phyloP scores from a whole-genome alignment of 2,329 filamentous ascomycete species.

The Stachybotrys elegans region DNA sequence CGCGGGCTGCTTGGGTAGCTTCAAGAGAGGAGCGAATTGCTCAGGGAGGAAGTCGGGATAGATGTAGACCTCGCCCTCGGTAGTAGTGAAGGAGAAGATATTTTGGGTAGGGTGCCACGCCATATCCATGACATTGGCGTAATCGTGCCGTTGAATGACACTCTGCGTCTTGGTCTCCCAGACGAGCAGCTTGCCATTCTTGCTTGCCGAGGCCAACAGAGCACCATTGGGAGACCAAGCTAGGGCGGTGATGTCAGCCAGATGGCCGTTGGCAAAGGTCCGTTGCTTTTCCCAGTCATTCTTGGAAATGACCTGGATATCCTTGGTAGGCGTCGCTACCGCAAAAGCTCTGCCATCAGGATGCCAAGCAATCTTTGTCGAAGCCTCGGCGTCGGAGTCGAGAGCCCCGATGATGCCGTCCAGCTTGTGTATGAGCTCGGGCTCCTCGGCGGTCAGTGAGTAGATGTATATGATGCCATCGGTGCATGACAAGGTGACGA shows the following conservation, averaged over 20 bases:
- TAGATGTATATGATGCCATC: conserved; percentile 92
- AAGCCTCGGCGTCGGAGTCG: conserved; percentile 69
- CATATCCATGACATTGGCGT: conserved; percentile 78
- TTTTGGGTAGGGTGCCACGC: conserved; percentile 91
- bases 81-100: conserved; percentile 84
- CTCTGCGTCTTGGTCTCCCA: conserved; percentile 91
- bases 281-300: conserved; percentile 86
- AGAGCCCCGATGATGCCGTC: conserved; percentile 78
- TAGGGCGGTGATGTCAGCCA: conserved; percentile 77
- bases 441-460: conserved; percentile 70
- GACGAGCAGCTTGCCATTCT: conserved; percentile 65
- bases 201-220: conserved; percentile 67
- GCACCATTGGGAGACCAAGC: conserved; percentile 95
- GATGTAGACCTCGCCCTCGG: conserved; percentile 90
- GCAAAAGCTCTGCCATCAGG: conserved; percentile 91
- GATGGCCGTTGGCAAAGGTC: conserved; percentile 72
- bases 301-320: conserved; percentile 83
- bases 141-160: conserved; percentile 71
- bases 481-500: conserved; percentile 76
- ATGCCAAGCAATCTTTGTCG: conserved; percentile 79
- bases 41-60: conserved; percentile 64
- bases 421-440: conserved; percentile 75
- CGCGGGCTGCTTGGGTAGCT: conserved; percentile 62
- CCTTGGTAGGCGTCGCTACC: conserved; percentile 72
- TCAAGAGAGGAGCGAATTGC: conserved; percentile 52